Evolutionary conservation across 306 rosid species (phyloP).

Genomic region (Rosa rugosa): DNA sequence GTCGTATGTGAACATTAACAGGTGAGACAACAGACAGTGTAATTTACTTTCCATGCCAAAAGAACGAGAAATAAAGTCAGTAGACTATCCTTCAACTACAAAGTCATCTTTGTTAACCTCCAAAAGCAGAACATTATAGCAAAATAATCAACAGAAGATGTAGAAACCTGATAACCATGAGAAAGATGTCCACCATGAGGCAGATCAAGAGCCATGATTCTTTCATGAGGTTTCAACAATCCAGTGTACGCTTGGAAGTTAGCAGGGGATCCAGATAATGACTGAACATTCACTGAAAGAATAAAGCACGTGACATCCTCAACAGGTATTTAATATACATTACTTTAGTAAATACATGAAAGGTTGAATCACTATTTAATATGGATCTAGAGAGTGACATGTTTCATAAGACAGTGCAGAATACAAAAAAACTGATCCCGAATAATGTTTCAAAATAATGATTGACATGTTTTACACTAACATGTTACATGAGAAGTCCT

Average conservation of each 20-base stretch:
- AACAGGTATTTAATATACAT: slow-evolving; percentile 4
- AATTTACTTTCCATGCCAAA: background rate
- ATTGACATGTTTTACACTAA: background rate
- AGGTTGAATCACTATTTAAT: slow-evolving; percentile 6
- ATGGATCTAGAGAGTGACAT: slow-evolving; percentile 5
- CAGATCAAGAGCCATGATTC: slow-evolving; percentile 97
- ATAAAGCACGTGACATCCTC: slow-evolving; percentile 28
- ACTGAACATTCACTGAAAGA: slow-evolving; percentile 87
- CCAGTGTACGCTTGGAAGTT: slow-evolving; percentile 97
- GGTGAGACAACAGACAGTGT: background rate
- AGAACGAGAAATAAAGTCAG: background rate
- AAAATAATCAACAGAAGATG: background rate
- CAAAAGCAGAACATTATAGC: slow-evolving; percentile 1
- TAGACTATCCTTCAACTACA: slow-evolving; percentile 14
- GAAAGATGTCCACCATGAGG: slow-evolving; percentile 98
- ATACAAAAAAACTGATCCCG: background rate
- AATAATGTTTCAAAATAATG: background rate
- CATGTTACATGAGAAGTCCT: background rate
- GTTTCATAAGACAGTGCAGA: background rate
- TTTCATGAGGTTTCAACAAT: slow-evolving; percentile 87
- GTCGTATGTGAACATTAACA: background rate
- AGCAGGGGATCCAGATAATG: slow-evolving; percentile 90
- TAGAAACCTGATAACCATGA: slow-evolving; percentile 89
- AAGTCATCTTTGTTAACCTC: background rate
- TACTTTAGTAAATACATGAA: slow-evolving; percentile 10